Percentiles rank a stretch among this genome's conserved stretches.
These are phyloP conservation scores for Parafenestella ontariensis DNA, from an alignment of 2,329 filamentous ascomycete genomes.

Conservation along the genomic window DNA sequence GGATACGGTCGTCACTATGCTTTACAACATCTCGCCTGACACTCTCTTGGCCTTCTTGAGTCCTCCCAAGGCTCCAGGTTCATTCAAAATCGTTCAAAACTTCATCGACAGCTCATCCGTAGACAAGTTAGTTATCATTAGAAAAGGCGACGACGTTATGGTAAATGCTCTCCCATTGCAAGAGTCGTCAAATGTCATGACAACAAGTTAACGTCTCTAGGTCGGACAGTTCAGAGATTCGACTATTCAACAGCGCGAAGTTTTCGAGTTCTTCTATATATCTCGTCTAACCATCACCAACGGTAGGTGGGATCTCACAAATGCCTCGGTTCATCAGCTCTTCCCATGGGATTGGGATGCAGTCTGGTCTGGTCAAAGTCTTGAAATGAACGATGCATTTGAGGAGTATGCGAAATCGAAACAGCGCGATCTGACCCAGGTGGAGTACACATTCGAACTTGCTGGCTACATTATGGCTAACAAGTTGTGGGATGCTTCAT, in stretches of 20 bases:
- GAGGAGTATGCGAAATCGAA: neutral
- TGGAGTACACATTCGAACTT: neutral
- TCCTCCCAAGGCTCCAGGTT: neutral
- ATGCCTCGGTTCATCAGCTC: neutral
- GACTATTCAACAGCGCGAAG: neutral
- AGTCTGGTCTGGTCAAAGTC: neutral
- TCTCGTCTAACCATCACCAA: neutral
- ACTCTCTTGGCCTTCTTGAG: neutral
- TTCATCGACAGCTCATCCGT: neutral
- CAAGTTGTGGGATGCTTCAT: neutral
- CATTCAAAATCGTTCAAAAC: neutral
- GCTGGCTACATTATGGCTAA: neutral
- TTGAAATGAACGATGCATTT: neutral
- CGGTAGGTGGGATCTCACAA: neutral
- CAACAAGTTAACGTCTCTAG: neutral
- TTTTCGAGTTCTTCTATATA: neutral
- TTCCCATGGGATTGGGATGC: neutral
- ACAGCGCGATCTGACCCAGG: too few relatives aligned
- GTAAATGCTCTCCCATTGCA: neutral
- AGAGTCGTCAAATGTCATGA: neutral
- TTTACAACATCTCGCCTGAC: slow-evolving; percentile 2
- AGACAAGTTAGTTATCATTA: neutral
- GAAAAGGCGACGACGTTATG: neutral
- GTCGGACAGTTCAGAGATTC: neutral
- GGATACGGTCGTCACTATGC: slow-evolving; percentile 9